Evolutionary conservation across 2,329 filamentous ascomycete species (phyloP), one percentile per base, ranked within the genome.

Genomic region (Verticillium alfalfae): DNA sequence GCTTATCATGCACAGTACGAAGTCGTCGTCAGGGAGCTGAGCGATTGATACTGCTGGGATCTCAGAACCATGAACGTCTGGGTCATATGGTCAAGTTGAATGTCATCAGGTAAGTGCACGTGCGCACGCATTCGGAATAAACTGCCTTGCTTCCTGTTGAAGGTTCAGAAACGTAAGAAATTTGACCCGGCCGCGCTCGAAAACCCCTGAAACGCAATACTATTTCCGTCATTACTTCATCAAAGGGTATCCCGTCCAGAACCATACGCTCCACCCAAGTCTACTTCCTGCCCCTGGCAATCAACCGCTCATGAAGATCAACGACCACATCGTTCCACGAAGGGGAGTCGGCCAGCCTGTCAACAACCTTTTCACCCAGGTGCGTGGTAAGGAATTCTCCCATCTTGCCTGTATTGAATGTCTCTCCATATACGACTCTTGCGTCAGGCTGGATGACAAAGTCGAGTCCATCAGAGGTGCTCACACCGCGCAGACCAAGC

Each of bases 341-440:
- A 62, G 75, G 71, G 5, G 63, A 63, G n/a, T 67, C 68, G 9
- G 65, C 70, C 6, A 71, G 70, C 63, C 78, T 75, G 26, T 52
- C 59, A 3, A 41, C 31, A 9, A 52, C 52, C 18, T 70, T n/a
- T n/a, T 69, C 67, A 56, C 79, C 74, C 69, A 88, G 76, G 71
- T 82, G 80, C 39, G 82, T 81, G 13, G 78, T 73, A 65, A 95
- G 70, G 66, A 90, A 93, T 61, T 92, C 89, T n/a, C 77, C 79
- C 79, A 95, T 88, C 74, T 91, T 93, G 58, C 80, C 84, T 66
- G 87, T 85, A 66, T 92, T 91, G 72, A 93, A 93, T 63, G 84
- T 81, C 75, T 94, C 90, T 0, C 91, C 91, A 71, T 95, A 95
- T 2, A 92, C 78, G 1, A 93, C 85, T 59, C 79, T 80, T 0